Percentiles rank a stretch among this genome's conserved stretches.
phyloP scores from a whole-genome alignment of 177 flowering plant species.

The Vitis hybrid region DNA sequence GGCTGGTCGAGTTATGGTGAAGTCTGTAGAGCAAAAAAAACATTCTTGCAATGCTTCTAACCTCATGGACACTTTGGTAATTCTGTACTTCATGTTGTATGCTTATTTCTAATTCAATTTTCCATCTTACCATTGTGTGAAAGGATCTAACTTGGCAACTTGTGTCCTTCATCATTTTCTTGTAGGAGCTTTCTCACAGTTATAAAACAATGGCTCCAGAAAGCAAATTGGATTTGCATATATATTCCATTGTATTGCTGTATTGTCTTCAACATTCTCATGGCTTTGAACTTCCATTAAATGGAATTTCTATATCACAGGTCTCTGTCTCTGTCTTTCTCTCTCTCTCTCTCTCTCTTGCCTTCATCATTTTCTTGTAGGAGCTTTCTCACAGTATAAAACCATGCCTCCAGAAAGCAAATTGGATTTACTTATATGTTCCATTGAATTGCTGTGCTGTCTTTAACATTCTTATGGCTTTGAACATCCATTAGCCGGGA shows the following conservation, averaged over 20 bases:
- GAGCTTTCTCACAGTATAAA: constrained; percentile 67
- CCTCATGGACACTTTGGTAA: constrained; percentile 43
- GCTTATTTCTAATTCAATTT: constrained; percentile 8
- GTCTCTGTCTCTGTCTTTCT: constrained; percentile 29
- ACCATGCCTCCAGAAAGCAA: constrained; percentile 50
- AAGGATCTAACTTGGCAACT: constrained; percentile 7
- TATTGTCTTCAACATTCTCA: constrained; percentile 57
- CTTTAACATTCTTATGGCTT: constrained; percentile 43
- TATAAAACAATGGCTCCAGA: constrained; percentile 46
- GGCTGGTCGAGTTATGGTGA: constrained; percentile 72
- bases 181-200: constrained; percentile 72
- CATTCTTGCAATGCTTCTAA: constrained; percentile 16
- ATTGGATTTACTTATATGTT: constrained; percentile 65
- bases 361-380: constrained; percentile 32
- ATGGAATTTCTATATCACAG: constrained; percentile 49
- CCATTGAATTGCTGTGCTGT: constrained; percentile 61
- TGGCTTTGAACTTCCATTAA: constrained; percentile 38
- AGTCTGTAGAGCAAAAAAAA: constrained; percentile 36
- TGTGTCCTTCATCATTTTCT: constrained; percentile 8
- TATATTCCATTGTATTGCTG: constrained; percentile 59
- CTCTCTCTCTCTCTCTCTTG: neutral
- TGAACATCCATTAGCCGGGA: constrained; percentile 40
- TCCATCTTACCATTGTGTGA: neutral
- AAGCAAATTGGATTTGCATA: constrained; percentile 65
- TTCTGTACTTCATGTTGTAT: neutral